Base-by-base conservation (phyloP, 768 basidiomycete genomes). In the Pleurotus sapidus region DNA sequence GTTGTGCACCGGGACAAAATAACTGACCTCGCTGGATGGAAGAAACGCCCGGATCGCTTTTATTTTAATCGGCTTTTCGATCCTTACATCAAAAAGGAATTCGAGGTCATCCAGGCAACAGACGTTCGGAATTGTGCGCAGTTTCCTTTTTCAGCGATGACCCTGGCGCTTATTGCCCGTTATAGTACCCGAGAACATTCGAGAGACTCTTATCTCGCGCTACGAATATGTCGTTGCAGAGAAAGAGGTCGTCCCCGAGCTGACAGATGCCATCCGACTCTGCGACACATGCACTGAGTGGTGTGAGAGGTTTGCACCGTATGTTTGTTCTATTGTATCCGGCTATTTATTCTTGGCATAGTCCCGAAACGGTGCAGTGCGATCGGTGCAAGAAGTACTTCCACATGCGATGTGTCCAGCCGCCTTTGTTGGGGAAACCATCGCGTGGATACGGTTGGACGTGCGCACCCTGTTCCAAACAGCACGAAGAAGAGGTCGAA, bases 361-460 rank as follows among this genome's bases (percentile, higher is more conserved):
- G 91, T 62, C 79, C 81, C 60, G 93, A 95, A 65, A 88, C 90
- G 6, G 91, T 96, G 55, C 88, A 87, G 67, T 96, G 93, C 75
- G 91, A 92, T 68, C 80, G 88, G 47, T 98, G 96, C 81, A 93
- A 94, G 75, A 84, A 84, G 55, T 91, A 87, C 74, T 98, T 95
- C 74, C 96, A 98, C 72, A 96, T 98, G 90, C 71, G 79, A 57
- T 98, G 96, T 68, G 89, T 97, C 54, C 89, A 92, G 61, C 96
- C 96, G 20, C 96, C 96, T 2, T 75, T 98, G 6, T 76, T 81
- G 15, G 89, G 89, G 2, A 98, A 98, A 70, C 96, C 96, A 12
- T 93, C 94, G 20, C 85, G 93, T 60, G 96, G 96, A 46, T 98
- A 98, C 73, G 93, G 92, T 18, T 98, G 96, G 96, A 93, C 94